Evolutionary conservation across 352 stramenopile genomes (phyloP).

Genomic region (Phytophthora lateralis): DNA sequence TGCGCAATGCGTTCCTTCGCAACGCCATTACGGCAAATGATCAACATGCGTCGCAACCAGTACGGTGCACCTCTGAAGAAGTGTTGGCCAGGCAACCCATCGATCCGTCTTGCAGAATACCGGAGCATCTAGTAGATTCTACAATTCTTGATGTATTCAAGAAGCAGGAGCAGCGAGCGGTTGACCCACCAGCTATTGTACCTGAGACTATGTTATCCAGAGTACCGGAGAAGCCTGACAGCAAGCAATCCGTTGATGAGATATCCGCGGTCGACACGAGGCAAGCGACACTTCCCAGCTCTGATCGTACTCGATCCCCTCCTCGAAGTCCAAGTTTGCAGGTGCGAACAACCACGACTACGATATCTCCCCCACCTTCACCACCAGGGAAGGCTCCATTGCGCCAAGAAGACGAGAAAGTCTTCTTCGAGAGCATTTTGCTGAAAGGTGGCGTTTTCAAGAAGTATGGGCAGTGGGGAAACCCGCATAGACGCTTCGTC

Average conservation of each 20-base stretch:
- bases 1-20: conserved; percentile 55
- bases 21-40: conserved; percentile 36
- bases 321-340: conserved; percentile 26
- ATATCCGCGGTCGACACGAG: conserved; percentile 19
- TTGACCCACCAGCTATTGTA: conserved; percentile 1
- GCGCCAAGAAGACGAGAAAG: conserved; percentile 47
- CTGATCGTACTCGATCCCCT: conserved; percentile 10
- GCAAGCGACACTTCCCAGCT: conserved; percentile 18
- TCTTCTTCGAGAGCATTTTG: conserved; percentile 61
- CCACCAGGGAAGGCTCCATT: conserved; percentile 9
- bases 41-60: background rate
- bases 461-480: conserved; percentile 79
- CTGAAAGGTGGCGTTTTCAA: conserved; percentile 76
- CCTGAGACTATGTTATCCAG: conserved; percentile 1
- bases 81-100: background rate
- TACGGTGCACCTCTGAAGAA: background rate
- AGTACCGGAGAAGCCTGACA: conserved; percentile 4
- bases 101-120: background rate
- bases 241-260: conserved; percentile 7
- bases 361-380: conserved; percentile 12
- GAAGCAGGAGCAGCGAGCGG: conserved; percentile 1
- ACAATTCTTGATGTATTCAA: conserved; percentile 3
- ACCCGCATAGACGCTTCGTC: conserved; percentile 73
- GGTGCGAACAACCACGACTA: conserved; percentile 6
- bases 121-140: conserved; percentile 4